Evolutionary conservation across 2,329 filamentous ascomycete genomes (phyloP), one percentile per base, ranked within the genome.

Genomic region (Podosphaera fusca): DNA sequence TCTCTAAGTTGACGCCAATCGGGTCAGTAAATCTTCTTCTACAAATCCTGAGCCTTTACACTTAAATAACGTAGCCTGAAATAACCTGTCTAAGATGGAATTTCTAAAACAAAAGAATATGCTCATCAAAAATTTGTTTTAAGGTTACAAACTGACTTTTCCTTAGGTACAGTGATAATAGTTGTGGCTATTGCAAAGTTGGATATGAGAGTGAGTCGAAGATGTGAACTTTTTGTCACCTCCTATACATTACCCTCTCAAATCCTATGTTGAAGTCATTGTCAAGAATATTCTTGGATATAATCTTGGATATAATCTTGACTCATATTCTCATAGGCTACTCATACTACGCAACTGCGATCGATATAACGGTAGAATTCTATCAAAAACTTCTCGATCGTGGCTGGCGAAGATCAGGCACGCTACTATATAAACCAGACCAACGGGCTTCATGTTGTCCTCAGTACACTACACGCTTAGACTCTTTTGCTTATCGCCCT

Each of bases 381-480:
- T 92, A 92, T 64, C 83, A 90, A 67, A 71, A 67, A 49, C 73
- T 92, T 42, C 71, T 90, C 50, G 79, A 88, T 68, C 78, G 84
- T 61, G 85, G 82, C 60, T 92, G 85, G 85, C 82, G 86, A 68
- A 77, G 85, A 60, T 88, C 81, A 42, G 81, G 78, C 14, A 79
- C 71, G 34, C 72, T 87, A 7, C 72, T 92, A 54, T 92, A 92
- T 69, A 80, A 86, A 59, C 85, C 86, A 12, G 84, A 92, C 68
- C 81, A 87, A 64, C 76, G 77, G 58, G 75, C 81, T 58, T 85
- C 87, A 60, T 98, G 92, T 66, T 98, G 92, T 68, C 88, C 89
- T 50, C 88, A 95, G 66, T 96, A 90, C 68, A 88, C 85, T 0
- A 81, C 92, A 56, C 80, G 85, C 52, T 73, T 89, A 29, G 83